Evolutionary conservation across 148 eudicot genomes (phyloP).

Genomic region (Amaranthus palmeri): DNA sequence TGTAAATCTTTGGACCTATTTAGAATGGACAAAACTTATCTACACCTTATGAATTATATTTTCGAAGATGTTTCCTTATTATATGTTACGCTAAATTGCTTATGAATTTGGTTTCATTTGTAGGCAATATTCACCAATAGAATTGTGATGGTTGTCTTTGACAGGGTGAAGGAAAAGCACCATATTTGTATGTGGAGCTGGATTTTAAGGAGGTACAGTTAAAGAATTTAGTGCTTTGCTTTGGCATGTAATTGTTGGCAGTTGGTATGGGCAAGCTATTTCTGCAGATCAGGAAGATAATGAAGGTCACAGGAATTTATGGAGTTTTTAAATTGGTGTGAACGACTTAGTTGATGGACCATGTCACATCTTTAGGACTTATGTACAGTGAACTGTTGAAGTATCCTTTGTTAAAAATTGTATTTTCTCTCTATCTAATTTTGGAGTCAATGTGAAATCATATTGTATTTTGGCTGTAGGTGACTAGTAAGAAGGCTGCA

Average conservation of each 20-base stretch:
- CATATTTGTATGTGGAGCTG: constrained; percentile 81
- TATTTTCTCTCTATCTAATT: not conserved
- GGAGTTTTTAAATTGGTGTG: not conserved
- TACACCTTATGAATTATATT: not conserved
- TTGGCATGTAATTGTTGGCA: not conserved
- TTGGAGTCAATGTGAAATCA: not conserved
- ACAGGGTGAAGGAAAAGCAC: constrained; percentile 93
- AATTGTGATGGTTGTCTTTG: constrained; percentile 19
- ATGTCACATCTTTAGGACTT: not conserved
- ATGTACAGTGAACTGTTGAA: not conserved
- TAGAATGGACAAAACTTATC: not conserved
- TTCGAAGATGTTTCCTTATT: not conserved
- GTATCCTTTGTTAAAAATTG: not conserved
- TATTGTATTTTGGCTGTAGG: constrained; percentile 34
- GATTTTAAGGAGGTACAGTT: constrained; percentile 80
- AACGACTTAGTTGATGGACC: not conserved
- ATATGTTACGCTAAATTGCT: not conserved
- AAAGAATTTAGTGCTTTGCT: not conserved
- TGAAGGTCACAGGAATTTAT: not conserved
- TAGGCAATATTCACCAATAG: not conserved
- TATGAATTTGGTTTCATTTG: not conserved
- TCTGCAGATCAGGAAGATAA: not conserved
- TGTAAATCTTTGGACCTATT: not conserved
- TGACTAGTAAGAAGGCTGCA: constrained; percentile 90
- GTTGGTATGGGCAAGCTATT: not conserved